A percentile compares a stretch with the other conserved stretches of the same genome.
Evolutionary conservation across 2,329 filamentous ascomycete species (phyloP).

Genomic region (Phyllachora maydis): DNA sequence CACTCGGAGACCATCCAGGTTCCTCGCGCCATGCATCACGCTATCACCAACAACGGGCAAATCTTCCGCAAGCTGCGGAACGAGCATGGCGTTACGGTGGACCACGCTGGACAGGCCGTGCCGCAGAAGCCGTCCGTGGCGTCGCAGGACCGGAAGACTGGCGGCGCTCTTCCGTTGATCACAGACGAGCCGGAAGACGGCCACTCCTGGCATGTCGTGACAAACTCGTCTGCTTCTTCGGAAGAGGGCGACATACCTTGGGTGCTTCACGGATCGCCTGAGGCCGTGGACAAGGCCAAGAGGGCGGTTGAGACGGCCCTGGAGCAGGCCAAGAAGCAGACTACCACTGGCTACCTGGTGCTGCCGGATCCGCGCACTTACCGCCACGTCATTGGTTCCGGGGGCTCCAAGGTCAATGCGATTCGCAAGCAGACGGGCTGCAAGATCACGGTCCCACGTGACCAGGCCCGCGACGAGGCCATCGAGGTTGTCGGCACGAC

Average conservation of each 20-base stretch:
- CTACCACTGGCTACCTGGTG: slow-evolving; percentile 66
- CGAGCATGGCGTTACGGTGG: slow-evolving; percentile 74
- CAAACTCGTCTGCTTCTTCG: slow-evolving; percentile 20
- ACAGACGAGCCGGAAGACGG: slow-evolving; percentile 63
- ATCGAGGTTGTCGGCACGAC: slow-evolving; percentile 73
- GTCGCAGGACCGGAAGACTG: slow-evolving; percentile 19
- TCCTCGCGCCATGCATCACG: slow-evolving; percentile 65
- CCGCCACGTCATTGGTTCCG: slow-evolving; percentile 73
- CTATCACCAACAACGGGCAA: slow-evolving; percentile 69
- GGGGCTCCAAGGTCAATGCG: slow-evolving; percentile 76
- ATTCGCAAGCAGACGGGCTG: slow-evolving; percentile 87
- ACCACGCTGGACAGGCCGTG: slow-evolving; percentile 64
- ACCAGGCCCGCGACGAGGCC: slow-evolving; percentile 54
- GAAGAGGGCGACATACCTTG: slow-evolving; percentile 65
- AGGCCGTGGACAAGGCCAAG: slow-evolving; percentile 68
- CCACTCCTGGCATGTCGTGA: slow-evolving; percentile 67
- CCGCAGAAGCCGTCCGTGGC: slow-evolving; percentile 43
- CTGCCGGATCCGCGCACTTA: slow-evolving; percentile 80
- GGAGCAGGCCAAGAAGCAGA: slow-evolving; percentile 47
- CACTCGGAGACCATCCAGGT: slow-evolving; percentile 76
- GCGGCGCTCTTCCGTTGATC: slow-evolving; percentile 62
- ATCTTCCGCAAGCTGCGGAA: slow-evolving; percentile 83
- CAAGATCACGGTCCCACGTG: slow-evolving; percentile 80
- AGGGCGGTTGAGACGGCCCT: slow-evolving; percentile 53
- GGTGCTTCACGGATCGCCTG: slow-evolving; percentile 62